Evolutionary conservation across 1,139 yeast species (phyloP).

Genomic region (Kurtzmaniella quercitrusa): DNA sequence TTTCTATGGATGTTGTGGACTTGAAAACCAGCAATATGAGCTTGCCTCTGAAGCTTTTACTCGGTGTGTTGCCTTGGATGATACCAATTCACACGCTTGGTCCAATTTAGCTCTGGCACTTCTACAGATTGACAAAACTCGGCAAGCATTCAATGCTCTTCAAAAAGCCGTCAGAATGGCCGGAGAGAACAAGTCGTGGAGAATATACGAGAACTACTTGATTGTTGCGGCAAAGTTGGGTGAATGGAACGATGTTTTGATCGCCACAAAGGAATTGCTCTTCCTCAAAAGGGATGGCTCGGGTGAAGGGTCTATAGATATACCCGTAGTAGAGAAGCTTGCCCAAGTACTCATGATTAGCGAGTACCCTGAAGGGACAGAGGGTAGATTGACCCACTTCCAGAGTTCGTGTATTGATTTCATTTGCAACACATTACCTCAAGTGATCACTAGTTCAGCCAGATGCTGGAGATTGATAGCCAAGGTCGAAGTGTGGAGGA

Average conservation of each 20-base stretch:
- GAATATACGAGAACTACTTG: slow-evolving; percentile 84
- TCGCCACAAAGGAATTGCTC: slow-evolving; percentile 60
- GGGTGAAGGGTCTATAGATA: slow-evolving; percentile 67
- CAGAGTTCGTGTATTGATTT: slow-evolving; percentile 69
- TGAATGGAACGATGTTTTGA: slow-evolving; percentile 84
- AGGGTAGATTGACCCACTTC: slow-evolving; percentile 44
- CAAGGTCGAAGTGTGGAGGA: slow-evolving; percentile 82
- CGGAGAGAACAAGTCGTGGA: slow-evolving; percentile 74
- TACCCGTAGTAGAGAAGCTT: slow-evolving; percentile 71
- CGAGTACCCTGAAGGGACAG: slow-evolving; percentile 44
- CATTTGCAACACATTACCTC: slow-evolving; percentile 61
- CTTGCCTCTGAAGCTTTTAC: slow-evolving; percentile 92
- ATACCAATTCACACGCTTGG: slow-evolving; percentile 82
- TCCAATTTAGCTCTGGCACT: slow-evolving; percentile 87
- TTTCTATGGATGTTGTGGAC: slow-evolving; percentile 86
- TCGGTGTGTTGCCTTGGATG: slow-evolving; percentile 85
- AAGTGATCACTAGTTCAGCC: slow-evolving; percentile 64
- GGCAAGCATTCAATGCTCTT: slow-evolving; percentile 80
- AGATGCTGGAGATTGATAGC: slow-evolving; percentile 83
- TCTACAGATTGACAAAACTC: slow-evolving; percentile 56
- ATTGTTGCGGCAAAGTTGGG: slow-evolving; percentile 74
- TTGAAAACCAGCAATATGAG: slow-evolving; percentile 68
- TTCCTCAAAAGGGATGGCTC: slow-evolving; percentile 47
- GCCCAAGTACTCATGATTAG: slow-evolving; percentile 59
- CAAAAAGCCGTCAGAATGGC: slow-evolving; percentile 71